Conservation (phyloP, 345 rosid species). For the Acer saccharum region DNA sequence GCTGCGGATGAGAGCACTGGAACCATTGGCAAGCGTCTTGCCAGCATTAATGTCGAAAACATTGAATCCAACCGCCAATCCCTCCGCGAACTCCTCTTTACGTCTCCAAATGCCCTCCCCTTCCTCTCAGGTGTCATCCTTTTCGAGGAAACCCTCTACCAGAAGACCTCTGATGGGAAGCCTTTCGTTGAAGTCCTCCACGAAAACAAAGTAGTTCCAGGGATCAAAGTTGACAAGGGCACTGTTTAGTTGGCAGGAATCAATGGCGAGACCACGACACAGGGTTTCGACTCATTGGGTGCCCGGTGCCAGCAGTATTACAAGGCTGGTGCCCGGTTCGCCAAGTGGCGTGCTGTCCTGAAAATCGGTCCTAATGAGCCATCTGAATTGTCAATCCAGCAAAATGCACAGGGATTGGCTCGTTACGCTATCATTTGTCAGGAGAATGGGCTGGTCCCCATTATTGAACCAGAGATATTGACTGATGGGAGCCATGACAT, state of each 20-base stretch:
- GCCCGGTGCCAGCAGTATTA: conserved; percentile 86
- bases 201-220: conserved; percentile 77
- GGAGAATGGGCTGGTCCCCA: conserved; percentile 90
- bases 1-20: conserved; percentile 99
- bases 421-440: conserved; percentile 95
- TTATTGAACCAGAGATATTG: conserved; percentile 88
- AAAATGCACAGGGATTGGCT: conserved; percentile 91
- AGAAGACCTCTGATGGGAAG: conserved; percentile 74
- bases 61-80: conserved; percentile 93
- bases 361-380: conserved; percentile 89
- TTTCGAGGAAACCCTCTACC: conserved; percentile 95
- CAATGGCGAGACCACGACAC: conserved; percentile 91
- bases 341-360: conserved; percentile 96
- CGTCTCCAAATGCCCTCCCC: conserved; percentile 65
- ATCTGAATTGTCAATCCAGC: conserved; percentile 77
- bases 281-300: conserved; percentile 84
- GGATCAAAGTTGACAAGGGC: conserved; percentile 97
- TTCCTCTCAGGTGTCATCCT: conserved; percentile 92
- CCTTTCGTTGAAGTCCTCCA: conserved; percentile 84
- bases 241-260: conserved; percentile 82
- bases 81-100: conserved; percentile 92
- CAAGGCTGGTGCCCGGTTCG: conserved; percentile 90
- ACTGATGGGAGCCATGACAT: conserved; percentile 89
- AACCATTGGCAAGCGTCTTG: conserved; percentile 90
- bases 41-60: conserved; percentile 91